These are phyloP conservation scores for Tuber indicum DNA, from an alignment of 495 filamentous ascomycete genomes.

Conservation along the genomic window DNA sequence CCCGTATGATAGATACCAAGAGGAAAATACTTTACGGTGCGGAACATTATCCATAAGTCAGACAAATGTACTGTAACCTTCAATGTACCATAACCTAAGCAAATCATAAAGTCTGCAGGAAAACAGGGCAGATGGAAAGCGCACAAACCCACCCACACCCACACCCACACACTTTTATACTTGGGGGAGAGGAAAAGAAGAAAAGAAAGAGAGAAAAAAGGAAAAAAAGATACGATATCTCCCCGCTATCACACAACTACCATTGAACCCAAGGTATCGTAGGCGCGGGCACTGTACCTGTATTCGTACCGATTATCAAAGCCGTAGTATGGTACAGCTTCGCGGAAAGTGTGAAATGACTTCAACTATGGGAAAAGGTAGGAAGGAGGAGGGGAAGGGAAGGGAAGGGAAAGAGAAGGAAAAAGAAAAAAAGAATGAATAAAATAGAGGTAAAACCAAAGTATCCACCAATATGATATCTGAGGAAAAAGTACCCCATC, in stretches of 20 bases:
- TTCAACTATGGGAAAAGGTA: neutral
- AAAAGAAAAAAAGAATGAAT: neutral
- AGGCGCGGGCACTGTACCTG: neutral
- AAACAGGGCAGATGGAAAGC: conserved; percentile 1
- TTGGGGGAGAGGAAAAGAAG: neutral
- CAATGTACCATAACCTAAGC: neutral
- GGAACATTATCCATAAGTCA: neutral
- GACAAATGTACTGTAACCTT: neutral
- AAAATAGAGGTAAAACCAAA: neutral
- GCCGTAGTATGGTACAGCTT: neutral
- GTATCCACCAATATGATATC: neutral
- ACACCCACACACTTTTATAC: neutral
- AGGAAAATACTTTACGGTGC: neutral
- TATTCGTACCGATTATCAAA: neutral
- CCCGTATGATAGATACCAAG: neutral
- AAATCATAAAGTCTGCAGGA: conserved; percentile 4
- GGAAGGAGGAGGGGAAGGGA: neutral
- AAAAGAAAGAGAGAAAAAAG: neutral
- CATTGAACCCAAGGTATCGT: neutral
- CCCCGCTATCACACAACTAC: neutral
- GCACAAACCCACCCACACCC: neutral
- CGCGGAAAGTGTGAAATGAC: neutral
- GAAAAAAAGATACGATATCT: neutral
- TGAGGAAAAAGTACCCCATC: neutral
- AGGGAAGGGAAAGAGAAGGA: neutral